Base-by-base conservation (phyloP, 345 rosid genomes). In the Turritis glabra region DNA sequence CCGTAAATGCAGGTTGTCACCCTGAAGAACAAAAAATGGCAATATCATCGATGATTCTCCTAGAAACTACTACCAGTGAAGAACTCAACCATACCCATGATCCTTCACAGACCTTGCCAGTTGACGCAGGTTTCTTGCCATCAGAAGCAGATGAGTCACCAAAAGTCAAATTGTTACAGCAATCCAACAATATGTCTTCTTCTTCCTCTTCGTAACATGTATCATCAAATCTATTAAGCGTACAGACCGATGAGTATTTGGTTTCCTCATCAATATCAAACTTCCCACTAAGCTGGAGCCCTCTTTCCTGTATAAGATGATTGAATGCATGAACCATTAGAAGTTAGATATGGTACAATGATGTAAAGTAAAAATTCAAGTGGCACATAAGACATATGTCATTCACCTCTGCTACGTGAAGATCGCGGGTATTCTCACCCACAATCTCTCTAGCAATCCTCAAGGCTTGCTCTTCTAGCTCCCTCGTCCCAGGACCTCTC, bases 381-480 rank as follows among this genome's bases (percentile, higher is more conserved):
- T 68, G 72, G 30, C 50, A 65, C 19, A 54, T 74, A 52, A 64
- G 38, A 77, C 25, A 63, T 35, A 67, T n/a, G n/a, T 75, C 72
- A 62, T 70, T 54, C 72, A 89, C 99, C 92, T 95, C 98, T n/a
- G 99, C 99, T 77, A 89, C 79, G 80, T 95, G 99, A 84, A 87
- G 89, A 77, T 95, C 97, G 53, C 73, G 72, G 6, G 98, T 92
- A 18, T 84, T 96, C 79, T 92, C 96, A 58, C 97, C 85, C 89
- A 85, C 97, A 65, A 90, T 95, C 86, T 95, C 99, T 84, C 83
- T 84, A 3, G 99, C 99, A 77, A 95, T 92, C 79, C 96, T 89
- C 67, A 40, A 62, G 71, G 99, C 99, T 80, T 89, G 88, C 79
- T 78, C 89, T 84, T 90, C 97, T 76, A 81, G 61, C 51, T 87